Conservation (phyloP, 1,284 basidiomycete genomes). For the Cryptococcus sp. region DNA sequence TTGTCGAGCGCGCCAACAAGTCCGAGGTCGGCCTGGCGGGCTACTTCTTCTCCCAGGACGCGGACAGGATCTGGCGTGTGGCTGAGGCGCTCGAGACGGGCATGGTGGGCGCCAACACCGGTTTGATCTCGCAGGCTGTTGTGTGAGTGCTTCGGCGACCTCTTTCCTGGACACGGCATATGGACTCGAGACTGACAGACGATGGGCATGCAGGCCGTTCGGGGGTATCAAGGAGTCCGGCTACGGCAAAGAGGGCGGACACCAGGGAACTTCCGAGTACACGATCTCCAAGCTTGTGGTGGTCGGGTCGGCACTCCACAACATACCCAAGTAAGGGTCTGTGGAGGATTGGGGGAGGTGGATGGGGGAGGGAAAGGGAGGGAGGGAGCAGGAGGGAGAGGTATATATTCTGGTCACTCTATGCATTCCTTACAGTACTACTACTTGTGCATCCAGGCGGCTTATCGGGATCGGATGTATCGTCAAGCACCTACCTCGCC, state of each 20-base stretch:
- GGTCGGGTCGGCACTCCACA: conserved; percentile 25
- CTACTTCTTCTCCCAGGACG: conserved; percentile 88
- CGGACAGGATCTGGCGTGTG: conserved; percentile 91
- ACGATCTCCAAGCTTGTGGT: conserved; percentile 42
- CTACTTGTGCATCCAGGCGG: too few relatives aligned
- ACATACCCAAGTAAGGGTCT: conserved; percentile 6
- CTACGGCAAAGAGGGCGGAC: conserved; percentile 44
- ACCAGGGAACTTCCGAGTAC: conserved; percentile 46
- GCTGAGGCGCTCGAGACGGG: conserved; percentile 95
- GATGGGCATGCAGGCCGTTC: conserved; percentile 60
- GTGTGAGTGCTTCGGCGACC: conserved; percentile 50
- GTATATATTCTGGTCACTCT: too few relatives aligned
- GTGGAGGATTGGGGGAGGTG: too few relatives aligned
- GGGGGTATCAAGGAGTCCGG: conserved; percentile 63
- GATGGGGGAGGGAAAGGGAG: too few relatives aligned
- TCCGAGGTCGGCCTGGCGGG: conserved; percentile 81
- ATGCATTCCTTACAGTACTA: too few relatives aligned
- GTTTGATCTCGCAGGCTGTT: conserved; percentile 59
- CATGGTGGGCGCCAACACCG: conserved; percentile 72
- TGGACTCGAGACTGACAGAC: not conserved
- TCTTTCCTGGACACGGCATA: too few relatives aligned
- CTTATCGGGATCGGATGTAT: too few relatives aligned
- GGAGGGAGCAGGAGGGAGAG: not conserved
- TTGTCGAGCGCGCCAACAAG: conserved; percentile 77
- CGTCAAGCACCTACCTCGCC: too few relatives aligned